These are phyloP conservation scores for Chlorencoelia australis DNA, from an alignment of 2,329 filamentous ascomycete genomes.

Conservation along the genomic window DNA sequence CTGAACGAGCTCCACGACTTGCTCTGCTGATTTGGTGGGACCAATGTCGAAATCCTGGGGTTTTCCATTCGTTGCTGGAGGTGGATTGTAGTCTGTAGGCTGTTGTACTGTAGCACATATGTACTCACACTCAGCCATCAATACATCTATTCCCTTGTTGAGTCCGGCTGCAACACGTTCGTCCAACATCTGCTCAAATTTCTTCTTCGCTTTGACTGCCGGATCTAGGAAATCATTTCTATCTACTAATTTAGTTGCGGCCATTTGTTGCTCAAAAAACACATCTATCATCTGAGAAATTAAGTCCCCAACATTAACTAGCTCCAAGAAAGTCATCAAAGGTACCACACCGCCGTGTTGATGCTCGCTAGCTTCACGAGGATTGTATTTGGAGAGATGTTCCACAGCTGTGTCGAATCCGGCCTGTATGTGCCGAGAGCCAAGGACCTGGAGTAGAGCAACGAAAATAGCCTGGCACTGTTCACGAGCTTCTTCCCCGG, in stretches of 20 bases:
- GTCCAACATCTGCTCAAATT: slow-evolving; percentile 97
- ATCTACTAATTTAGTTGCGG: slow-evolving; percentile 72
- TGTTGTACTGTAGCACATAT: slow-evolving; percentile 80
- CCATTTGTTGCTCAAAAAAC: slow-evolving; percentile 93
- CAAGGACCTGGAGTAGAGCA: slow-evolving; percentile 70
- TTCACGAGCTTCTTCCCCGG: slow-evolving; percentile 72
- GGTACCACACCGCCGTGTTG: slow-evolving; percentile 73
- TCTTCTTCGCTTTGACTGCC: slow-evolving; percentile 90
- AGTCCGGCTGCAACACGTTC: slow-evolving; percentile 91
- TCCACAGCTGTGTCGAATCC: slow-evolving; percentile 89
- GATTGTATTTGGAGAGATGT: slow-evolving; percentile 85
- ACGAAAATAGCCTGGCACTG: slow-evolving; percentile 90
- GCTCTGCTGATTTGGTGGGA: slow-evolving; percentile 67
- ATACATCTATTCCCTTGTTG: slow-evolving; percentile 94
- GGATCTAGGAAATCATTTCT: slow-evolving; percentile 91
- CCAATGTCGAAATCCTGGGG: slow-evolving; percentile 46
- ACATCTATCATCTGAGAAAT: slow-evolving; percentile 99
- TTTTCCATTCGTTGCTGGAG: slow-evolving; percentile 24
- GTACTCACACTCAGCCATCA: slow-evolving; percentile 98
- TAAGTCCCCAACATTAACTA: slow-evolving; percentile 94
- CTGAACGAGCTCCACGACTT: slow-evolving; percentile 75
- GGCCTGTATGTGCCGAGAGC: slow-evolving; percentile 76
- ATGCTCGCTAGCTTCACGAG: slow-evolving; percentile 67
- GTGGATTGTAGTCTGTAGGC: slow-evolving; percentile 83
- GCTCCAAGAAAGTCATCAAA: slow-evolving; percentile 87